Evolutionary conservation across 31 red algal genomes (phyloP).

Genomic region (Endocladia muricata): DNA sequence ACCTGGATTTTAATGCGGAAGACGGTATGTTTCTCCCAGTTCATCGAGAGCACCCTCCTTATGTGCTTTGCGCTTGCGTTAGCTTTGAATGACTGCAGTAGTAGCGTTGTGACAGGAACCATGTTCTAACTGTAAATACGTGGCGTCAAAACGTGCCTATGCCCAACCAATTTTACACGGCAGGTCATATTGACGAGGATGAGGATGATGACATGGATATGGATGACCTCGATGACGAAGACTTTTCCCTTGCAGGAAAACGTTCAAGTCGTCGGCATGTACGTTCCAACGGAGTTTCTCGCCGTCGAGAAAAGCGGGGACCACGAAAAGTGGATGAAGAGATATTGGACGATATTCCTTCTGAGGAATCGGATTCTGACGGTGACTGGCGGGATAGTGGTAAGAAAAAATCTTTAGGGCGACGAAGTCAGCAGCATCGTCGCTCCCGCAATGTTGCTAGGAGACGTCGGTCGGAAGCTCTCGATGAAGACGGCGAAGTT

Average conservation of each 20-base stretch:
- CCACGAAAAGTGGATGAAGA: too few relatives aligned
- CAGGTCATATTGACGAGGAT: conserved; percentile 23
- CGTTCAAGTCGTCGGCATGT: too few relatives aligned
- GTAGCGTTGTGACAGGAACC: too few relatives aligned
- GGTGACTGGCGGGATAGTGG: conserved; percentile 55
- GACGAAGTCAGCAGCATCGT: conserved; percentile 7
- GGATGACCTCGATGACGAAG: conserved; percentile 70
- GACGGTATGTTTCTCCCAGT: conserved; percentile 57
- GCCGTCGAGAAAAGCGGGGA: too few relatives aligned
- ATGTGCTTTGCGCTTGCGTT: too few relatives aligned
- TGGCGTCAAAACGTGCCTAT: too few relatives aligned
- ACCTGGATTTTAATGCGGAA: conserved; percentile 54
- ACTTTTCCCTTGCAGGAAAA: too few relatives aligned
- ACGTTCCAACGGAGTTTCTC: too few relatives aligned
- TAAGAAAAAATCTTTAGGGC: conserved; percentile 2
- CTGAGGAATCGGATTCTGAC: conserved; percentile 60
- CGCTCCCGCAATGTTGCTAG: conserved; percentile 1
- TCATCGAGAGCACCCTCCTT: too few relatives aligned
- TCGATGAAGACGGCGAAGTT: conserved; percentile 36
- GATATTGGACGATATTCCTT: too few relatives aligned
- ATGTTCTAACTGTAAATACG: too few relatives aligned
- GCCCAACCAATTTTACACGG: background rate
- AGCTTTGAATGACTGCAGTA: too few relatives aligned
- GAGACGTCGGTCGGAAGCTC: conserved; percentile 35
- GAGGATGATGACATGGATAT: conserved; percentile 57